Percentiles rank a stretch among this genome's conserved stretches.
These are phyloP conservation scores for Beauveria medogensis DNA, from an alignment of 2,329 filamentous ascomycete genomes.

Conservation along the genomic window DNA sequence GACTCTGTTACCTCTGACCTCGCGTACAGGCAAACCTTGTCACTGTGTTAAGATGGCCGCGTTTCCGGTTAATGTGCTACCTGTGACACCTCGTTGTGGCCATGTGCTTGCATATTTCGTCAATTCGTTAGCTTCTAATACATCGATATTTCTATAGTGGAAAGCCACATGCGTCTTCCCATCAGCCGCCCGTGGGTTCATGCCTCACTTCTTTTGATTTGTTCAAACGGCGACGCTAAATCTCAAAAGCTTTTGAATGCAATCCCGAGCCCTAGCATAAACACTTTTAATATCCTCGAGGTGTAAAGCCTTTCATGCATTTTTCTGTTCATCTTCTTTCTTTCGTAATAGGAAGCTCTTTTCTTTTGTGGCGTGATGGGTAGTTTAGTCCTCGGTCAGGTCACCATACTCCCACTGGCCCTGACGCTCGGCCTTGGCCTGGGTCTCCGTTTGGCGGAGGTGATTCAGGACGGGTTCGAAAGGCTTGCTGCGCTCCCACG, in stretches of 20 bases:
- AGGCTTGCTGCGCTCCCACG: slow-evolving; percentile 70
- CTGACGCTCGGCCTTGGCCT: slow-evolving; percentile 70
- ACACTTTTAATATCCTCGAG: not conserved
- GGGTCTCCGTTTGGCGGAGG: slow-evolving; percentile 63
- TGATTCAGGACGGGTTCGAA: slow-evolving; percentile 64
- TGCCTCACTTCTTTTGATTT: not conserved
- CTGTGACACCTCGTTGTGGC: not conserved
- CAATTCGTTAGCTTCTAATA: not conserved
- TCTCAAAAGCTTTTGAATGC: not conserved
- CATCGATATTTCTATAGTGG: not conserved
- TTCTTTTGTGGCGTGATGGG: not conserved
- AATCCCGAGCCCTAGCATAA: not conserved
- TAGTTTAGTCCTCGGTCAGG: slow-evolving; percentile 70
- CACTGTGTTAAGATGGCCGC: not conserved
- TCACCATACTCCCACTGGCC: slow-evolving; percentile 99
- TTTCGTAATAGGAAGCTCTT: too few relatives aligned
- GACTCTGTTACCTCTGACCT: not conserved
- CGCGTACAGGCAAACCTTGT: not conserved
- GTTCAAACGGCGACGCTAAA: not conserved
- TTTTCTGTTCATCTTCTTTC: not conserved
- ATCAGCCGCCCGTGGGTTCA: not conserved
- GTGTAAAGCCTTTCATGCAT: not conserved
- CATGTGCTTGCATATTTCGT: not conserved
- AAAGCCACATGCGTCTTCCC: not conserved
- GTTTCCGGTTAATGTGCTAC: not conserved